These are phyloP conservation scores for Flaveria robusta DNA, from an alignment of 129 eudicot genomes.

Conservation along the genomic window DNA sequence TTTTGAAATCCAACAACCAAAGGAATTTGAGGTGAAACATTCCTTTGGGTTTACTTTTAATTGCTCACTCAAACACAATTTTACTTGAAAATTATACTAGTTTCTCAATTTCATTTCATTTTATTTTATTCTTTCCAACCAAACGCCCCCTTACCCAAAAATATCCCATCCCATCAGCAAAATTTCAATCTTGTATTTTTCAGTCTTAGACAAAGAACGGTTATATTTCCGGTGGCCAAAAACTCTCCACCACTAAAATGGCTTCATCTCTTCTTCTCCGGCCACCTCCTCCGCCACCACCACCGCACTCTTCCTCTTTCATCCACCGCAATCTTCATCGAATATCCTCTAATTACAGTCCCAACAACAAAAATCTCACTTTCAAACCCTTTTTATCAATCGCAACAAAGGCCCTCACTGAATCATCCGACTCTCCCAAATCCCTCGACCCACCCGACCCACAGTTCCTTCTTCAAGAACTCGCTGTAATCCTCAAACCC, in stretches of 20 bases:
- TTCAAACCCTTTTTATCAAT: constrained; percentile 40
- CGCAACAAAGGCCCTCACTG: constrained; percentile 57
- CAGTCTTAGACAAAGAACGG: constrained; percentile 8
- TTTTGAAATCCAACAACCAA: no score
- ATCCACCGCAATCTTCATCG: constrained; percentile 22
- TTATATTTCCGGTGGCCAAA: constrained; percentile 35
- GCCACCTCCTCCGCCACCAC: constrained; percentile 32
- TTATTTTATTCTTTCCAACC: no score
- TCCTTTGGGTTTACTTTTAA: no score
- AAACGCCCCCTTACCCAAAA: no score
- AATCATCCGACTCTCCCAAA: constrained; percentile 72
- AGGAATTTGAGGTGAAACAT: no score
- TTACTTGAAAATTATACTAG: no score
- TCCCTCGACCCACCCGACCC: constrained; percentile 31
- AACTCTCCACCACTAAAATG: constrained; percentile 16
- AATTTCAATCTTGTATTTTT: no score
- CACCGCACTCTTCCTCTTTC: constrained; percentile 30
- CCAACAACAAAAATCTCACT: constrained; percentile 19
- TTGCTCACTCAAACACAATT: no score
- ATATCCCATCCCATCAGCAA: no score
- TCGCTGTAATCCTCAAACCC: no score
- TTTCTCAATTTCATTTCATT: no score
- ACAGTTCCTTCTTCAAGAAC: not conserved
- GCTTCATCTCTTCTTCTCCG: constrained; percentile 45
- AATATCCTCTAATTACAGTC: constrained; percentile 24